Evolutionary conservation across 1,284 basidiomycete genomes (phyloP).

Genomic region (Gastroboletus turbinatus): DNA sequence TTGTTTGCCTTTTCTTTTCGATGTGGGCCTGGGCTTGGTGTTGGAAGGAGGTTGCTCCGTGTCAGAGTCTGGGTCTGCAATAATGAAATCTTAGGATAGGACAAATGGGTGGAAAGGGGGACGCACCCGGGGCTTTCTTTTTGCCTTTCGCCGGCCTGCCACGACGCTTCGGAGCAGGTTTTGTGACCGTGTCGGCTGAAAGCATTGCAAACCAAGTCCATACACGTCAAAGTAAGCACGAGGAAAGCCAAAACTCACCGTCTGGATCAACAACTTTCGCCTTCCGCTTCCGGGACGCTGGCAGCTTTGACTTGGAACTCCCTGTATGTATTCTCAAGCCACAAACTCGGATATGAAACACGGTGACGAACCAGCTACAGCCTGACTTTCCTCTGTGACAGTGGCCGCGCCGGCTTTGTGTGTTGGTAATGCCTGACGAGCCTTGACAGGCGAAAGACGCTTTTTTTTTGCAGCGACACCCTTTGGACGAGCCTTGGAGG

Average conservation of each 20-base stretch:
- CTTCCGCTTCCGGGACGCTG: constrained; percentile 16
- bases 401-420: not conserved
- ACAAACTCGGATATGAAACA: not conserved
- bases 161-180: constrained; percentile 20
- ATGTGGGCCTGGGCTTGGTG: constrained; percentile 1
- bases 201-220: not conserved
- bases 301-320: constrained; percentile 9
- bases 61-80: constrained; percentile 1
- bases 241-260: constrained; percentile 5
- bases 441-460: constrained; percentile 12
- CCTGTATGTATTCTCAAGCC: constrained; percentile 11
- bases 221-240: not conserved
- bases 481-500: constrained; percentile 27
- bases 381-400: not conserved
- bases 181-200: not conserved
- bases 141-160: constrained; percentile 12
- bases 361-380: constrained; percentile 16
- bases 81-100: not conserved
- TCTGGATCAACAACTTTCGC: constrained; percentile 8
- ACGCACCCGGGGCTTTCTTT: constrained; percentile 10
- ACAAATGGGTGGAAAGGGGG: not conserved
- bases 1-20: constrained; percentile 16
- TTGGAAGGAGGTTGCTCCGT: not conserved
- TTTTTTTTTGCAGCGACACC: not conserved
- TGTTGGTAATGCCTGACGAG: not conserved